Percentiles rank a stretch among this genome's conserved stretches.
Conservation (phyloP, 495 filamentous ascomycete species). For the Sphaerosporella brunnea region DNA sequence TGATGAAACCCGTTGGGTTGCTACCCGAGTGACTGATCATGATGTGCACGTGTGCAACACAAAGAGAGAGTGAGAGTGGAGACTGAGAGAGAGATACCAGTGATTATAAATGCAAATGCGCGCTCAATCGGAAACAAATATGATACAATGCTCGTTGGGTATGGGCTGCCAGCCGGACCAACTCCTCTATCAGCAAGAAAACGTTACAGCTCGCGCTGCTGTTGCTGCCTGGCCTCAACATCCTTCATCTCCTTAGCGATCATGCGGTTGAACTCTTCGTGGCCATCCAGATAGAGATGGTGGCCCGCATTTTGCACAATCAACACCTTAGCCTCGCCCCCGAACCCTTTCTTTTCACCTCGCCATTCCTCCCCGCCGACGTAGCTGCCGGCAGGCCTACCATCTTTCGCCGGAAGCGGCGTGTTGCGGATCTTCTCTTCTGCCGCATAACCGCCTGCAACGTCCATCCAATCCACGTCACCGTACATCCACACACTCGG, state of each 20-base stretch:
- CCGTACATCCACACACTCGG: constrained; percentile 90
- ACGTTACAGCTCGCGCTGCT: too few species aligned
- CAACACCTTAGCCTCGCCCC: constrained; percentile 64
- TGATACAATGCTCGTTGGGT: too few species aligned
- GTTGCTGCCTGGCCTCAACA: constrained; percentile 35
- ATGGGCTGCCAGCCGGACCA: too few species aligned
- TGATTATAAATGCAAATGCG: too few species aligned
- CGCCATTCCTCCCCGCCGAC: constrained; percentile 50
- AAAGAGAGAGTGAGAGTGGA: too few species aligned
- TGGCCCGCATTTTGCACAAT: constrained; percentile 72
- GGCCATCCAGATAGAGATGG: constrained; percentile 83
- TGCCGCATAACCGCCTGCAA: constrained; percentile 64
- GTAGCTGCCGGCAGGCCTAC: constrained; percentile 39
- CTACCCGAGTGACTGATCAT: too few species aligned
- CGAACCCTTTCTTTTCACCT: constrained; percentile 36
- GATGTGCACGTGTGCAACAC: too few species aligned
- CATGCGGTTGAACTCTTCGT: constrained; percentile 70
- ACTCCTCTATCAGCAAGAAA: too few species aligned
- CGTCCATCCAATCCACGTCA: constrained; percentile 97
- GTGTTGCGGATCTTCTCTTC: constrained; percentile 45
- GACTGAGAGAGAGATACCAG: too few species aligned
- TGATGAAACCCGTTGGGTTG: too few species aligned
- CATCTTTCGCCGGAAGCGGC: constrained; percentile 32
- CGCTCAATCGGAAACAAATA: too few species aligned
- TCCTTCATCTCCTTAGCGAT: constrained; percentile 67